A percentile compares a stretch with the other conserved stretches of the same genome.
phyloP scores from a whole-genome alignment of 345 rosid genomes.

The Syzygium grande region DNA sequence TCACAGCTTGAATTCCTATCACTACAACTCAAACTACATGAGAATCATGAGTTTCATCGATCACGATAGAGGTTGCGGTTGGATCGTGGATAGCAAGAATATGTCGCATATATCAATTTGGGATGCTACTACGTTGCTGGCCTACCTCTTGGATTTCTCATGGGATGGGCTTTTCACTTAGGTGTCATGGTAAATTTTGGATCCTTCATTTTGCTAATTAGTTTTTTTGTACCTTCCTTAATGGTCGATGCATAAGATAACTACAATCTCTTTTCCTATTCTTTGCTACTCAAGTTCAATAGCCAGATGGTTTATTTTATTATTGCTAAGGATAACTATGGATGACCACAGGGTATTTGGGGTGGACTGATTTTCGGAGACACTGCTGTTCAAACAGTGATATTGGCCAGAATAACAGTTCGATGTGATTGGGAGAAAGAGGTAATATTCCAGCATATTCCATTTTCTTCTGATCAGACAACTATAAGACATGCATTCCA shows the following conservation, averaged over 20 bases:
- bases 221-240: neutral
- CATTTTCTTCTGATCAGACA: neutral
- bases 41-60: neutral
- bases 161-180: conserved; percentile 56
- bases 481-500: neutral
- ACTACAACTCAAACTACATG: neutral
- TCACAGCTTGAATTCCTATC: neutral
- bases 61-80: conserved; percentile 61
- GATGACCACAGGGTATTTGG: conserved; percentile 47
- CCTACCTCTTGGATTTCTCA: conserved; percentile 55
- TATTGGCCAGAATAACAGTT: conserved; percentile 28
- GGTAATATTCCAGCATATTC: neutral
- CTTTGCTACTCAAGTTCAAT: neutral
- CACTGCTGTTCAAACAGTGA: conserved; percentile 30
- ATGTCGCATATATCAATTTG: conserved; percentile 65
- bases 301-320: neutral
- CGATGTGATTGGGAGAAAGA: conserved; percentile 19
- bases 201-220: conserved; percentile 15
- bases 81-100: conserved; percentile 86
- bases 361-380: conserved; percentile 49
- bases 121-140: conserved; percentile 67
- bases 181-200: conserved; percentile 18
- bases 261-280: neutral
- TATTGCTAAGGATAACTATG: neutral
- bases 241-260: neutral